Base-by-base conservation (phyloP, 1,139 yeast species). In the Zygosaccharomyces pseudobailii region DNA sequence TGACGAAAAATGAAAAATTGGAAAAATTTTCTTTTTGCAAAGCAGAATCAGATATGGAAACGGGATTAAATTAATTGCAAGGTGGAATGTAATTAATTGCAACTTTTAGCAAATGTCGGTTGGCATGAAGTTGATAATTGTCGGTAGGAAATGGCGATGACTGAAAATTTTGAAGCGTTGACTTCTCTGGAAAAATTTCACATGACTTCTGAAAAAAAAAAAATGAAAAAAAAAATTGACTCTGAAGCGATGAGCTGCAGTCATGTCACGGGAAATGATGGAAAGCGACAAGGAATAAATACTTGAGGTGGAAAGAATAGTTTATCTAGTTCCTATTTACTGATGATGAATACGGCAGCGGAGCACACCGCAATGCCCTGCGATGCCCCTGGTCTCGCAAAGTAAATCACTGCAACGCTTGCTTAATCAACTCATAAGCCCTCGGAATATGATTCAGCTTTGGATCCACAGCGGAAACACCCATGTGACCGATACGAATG, bases 401-500 rank as follows among this genome's bases (percentile, higher is more conserved):
- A 13, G 13, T 17, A 13, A 24, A 5, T 41, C 23, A 42, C 27
- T 36, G 43, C 33, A 40, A 31, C 7, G 45, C 31, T n/a, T 50
- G 38, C 51, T 67, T 64, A 42, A 74, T 64, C 30, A 73, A 72
- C 17, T 63, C 59, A 47, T 68, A 67, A 40, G 71, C 71, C 42
- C 56, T 58, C 41, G 68, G 70, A 32, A 74, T 60, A 56, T 72
- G 75, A 22, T 59, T 57, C 47, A 71, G 65, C 47, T 69, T 66
- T 38, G 59, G 68, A 50, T 70, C 70, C 43, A 76, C 73, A 2
- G 77, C 78, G 47, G 81, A 70, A 41, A 79, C 80, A 56, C 97
- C 97, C 97, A 90, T 90, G 71, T 90, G 97, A 28, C 97, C 97
- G 51, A 90, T 82, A 70, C 97, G 81, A 73, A 90, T 87, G 72